A percentile compares a stretch with the other conserved stretches of the same genome.
These are phyloP conservation scores for Tylopilus sp. DNA, from an alignment of 768 basidiomycete species.

Conservation along the genomic window DNA sequence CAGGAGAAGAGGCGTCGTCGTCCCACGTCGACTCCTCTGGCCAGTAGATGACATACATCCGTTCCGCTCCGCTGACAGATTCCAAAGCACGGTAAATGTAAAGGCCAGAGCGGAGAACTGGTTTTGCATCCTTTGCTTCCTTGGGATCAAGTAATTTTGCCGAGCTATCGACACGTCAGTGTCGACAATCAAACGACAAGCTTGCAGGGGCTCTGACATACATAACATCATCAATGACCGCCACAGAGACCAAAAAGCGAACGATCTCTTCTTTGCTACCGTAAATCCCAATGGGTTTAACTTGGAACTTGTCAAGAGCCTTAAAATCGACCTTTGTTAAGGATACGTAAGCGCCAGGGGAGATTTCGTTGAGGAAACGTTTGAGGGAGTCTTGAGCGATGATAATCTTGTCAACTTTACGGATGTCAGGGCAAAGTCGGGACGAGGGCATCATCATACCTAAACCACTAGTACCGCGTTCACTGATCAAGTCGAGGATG, in stretches of 20 bases:
- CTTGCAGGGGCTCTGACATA: conserved; percentile 31
- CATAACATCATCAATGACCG: conserved; percentile 37
- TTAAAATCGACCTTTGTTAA: conserved; percentile 58
- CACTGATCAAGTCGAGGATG: conserved; percentile 51
- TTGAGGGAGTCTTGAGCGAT: conserved; percentile 52
- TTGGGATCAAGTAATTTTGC: conserved; percentile 2
- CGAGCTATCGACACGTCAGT: conserved; percentile 10
- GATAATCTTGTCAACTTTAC: conserved; percentile 59
- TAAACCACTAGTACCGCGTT: conserved; percentile 48
- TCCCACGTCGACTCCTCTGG: conserved; percentile 60
- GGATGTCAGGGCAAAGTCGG: neutral
- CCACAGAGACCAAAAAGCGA: conserved; percentile 39
- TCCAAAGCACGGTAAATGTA: conserved; percentile 38
- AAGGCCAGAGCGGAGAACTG: conserved; percentile 46
- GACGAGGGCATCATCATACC: conserved; percentile 33
- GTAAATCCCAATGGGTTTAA: conserved; percentile 55
- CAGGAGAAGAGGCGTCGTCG: conserved; percentile 44
- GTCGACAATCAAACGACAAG: neutral
- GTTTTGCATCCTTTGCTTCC: conserved; percentile 5
- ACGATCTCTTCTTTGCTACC: conserved; percentile 52
- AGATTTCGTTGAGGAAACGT: conserved; percentile 44
- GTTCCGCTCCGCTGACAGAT: conserved; percentile 7
- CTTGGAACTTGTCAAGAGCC: conserved; percentile 40
- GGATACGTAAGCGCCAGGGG: conserved; percentile 51
- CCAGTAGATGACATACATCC: conserved; percentile 56